Evolutionary conservation across 106 monocot genomes (phyloP).

Genomic region (Gastrodia elata): DNA sequence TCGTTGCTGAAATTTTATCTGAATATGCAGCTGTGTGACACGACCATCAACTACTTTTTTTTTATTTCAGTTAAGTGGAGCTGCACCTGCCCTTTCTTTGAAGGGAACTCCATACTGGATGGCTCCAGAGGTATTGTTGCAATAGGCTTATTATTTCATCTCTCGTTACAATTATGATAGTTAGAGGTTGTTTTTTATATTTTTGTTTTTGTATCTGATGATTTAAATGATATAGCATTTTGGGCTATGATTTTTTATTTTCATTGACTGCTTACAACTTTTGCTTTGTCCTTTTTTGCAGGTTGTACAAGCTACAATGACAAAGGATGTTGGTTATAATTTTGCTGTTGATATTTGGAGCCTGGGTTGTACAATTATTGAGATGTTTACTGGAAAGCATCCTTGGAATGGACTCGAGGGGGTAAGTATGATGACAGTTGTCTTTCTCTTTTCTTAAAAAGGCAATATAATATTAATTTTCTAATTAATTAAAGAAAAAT

Average conservation of each 20-base stretch:
- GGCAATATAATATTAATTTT: neutral
- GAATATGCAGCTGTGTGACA: neutral
- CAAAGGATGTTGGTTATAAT: slow-evolving; percentile 79
- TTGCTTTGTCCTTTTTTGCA: slow-evolving; percentile 17
- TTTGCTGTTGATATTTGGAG: slow-evolving; percentile 99
- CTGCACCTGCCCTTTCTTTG: slow-evolving; percentile 58
- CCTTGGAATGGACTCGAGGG: slow-evolving; percentile 91
- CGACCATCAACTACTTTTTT: slow-evolving; percentile 3
- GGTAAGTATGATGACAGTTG: slow-evolving; percentile 23
- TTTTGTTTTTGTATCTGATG: neutral
- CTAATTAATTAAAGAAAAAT: neutral
- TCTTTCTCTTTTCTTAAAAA: neutral
- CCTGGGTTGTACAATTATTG: slow-evolving; percentile 94
- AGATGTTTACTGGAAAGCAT: slow-evolving; percentile 93
- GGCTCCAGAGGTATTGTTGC: slow-evolving; percentile 89
- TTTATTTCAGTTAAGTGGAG: slow-evolving; percentile 60
- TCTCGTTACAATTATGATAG: slow-evolving; percentile 3
- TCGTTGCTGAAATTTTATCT: neutral
- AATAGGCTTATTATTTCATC: neutral
- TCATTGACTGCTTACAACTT: neutral
- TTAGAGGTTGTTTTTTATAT: neutral
- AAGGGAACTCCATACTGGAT: slow-evolving; percentile 98
- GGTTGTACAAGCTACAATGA: slow-evolving; percentile 88
- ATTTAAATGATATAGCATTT: too few species aligned
- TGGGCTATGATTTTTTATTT: too few species aligned